Evolutionary conservation across 306 rosid species (phyloP), one percentile per base, ranked within the genome.

Genomic region (Cicer arietinum): DNA sequence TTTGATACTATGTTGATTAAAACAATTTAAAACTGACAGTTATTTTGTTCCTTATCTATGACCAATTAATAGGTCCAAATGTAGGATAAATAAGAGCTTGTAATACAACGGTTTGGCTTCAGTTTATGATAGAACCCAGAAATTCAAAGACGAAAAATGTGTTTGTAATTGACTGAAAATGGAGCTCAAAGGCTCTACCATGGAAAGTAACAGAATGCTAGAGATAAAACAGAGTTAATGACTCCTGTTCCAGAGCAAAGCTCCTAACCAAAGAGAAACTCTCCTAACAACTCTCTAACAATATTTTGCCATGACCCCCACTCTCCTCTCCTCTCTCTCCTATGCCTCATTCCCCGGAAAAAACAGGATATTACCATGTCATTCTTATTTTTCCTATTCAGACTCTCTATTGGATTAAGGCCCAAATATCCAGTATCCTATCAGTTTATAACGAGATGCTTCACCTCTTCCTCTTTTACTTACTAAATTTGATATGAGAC

Each of bases 21-120:
- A 61, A 57, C 9, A 37, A 56, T 18, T 20, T 42, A 40, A 18
- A 71, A 71, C 20, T 18, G 35, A 0, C 59, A 41, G 13, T 42
- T 43, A 42, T 71, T 53, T 7, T 42, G 43, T 13, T 56, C 39
- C 7, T 20, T 56, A 56, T 41, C 30, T 72, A 72, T 14, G 58
- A 20, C 67, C 10, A 20, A 35, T 3, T 41, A 18, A 56, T 2
- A 56, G 7, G 7, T 52, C 11, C 8, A 56, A 56, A 71, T 18
- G 20, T 54, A 41, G 9, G 14, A 11, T 22, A 56, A 54, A 54
- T 12, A 12, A n/a, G 13, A 54, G 12, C 58, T 52, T 3, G 58
- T 16, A 52, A 52, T 14, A 50, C 56, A 52, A 50, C 18, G n/a
- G 54, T 50, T 50, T 11, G 18, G 16, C 18, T 50, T 22, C 30